Evolutionary conservation across 2,329 filamentous ascomycete species (phyloP).

Genomic region (Aspergillus novofumigatus): DNA sequence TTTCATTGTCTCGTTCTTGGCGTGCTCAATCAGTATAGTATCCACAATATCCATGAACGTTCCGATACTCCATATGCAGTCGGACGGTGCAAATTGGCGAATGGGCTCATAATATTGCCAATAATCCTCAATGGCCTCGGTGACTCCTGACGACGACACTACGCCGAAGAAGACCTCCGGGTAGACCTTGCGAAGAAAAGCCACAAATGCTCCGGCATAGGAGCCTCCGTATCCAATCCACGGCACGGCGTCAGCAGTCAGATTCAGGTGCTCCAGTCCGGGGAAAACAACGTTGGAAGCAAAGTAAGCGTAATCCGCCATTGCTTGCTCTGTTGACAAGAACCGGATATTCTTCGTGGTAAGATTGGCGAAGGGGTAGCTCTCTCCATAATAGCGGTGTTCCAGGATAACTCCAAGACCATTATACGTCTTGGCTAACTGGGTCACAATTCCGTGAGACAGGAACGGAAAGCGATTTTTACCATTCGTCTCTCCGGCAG

Average conservation of each 20-base stretch:
- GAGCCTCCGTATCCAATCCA: conserved; percentile 81
- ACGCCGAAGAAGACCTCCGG: conserved; percentile 74
- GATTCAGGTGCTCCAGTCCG: conserved; percentile 62
- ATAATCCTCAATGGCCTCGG: conserved; percentile 71
- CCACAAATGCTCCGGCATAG: conserved; percentile 76
- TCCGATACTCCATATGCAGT: conserved; percentile 63
- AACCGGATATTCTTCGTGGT: conserved; percentile 70
- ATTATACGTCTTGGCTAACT: conserved; percentile 65
- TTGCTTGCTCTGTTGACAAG: conserved; percentile 74
- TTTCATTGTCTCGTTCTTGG: conserved; percentile 42
- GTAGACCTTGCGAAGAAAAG: conserved; percentile 71
- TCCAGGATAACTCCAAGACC: conserved; percentile 79
- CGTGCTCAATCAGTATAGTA: conserved; percentile 50
- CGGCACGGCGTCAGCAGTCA: conserved; percentile 62
- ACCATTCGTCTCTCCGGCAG: conserved; percentile 59
- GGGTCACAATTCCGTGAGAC: conserved; percentile 71
- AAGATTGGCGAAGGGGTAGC: conserved; percentile 64
- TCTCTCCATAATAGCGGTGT: conserved; percentile 81
- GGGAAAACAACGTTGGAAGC: conserved; percentile 67
- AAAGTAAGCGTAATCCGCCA: conserved; percentile 80
- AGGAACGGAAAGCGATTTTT: conserved; percentile 57
- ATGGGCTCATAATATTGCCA: conserved; percentile 63
- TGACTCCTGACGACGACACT: conserved; percentile 77
- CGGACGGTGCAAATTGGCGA: conserved; percentile 52
- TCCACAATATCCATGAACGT: conserved; percentile 58